phyloP scores from a whole-genome alignment of 768 basidiomycete species.

The Russula dissimulans region DNA sequence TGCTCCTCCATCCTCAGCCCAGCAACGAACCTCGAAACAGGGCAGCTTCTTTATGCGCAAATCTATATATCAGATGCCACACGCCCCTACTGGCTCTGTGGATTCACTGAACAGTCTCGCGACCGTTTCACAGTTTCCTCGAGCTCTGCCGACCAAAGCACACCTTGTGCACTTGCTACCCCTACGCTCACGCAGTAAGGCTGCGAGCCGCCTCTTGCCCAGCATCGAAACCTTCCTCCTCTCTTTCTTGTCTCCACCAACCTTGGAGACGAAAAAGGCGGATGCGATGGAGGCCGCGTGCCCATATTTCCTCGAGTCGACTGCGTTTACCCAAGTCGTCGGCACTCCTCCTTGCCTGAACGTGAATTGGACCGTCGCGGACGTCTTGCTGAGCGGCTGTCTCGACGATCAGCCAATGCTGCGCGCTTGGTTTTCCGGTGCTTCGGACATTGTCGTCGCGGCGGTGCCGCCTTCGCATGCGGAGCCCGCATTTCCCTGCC shows the following conservation, averaged over 20 bases:
- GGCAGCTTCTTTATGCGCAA: constrained; percentile 11
- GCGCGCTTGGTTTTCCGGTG: constrained; percentile 28
- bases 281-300: neutral
- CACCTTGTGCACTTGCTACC: constrained; percentile 30
- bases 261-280: neutral
- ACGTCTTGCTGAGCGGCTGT: constrained; percentile 28
- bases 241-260: constrained; percentile 26
- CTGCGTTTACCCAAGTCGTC: constrained; percentile 8
- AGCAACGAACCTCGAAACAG: neutral
- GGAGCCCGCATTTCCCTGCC: neutral
- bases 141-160: constrained; percentile 15
- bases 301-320: constrained; percentile 10
- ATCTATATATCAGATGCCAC: constrained; percentile 19
- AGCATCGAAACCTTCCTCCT: constrained; percentile 32
- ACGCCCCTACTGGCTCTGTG: constrained; percentile 18
- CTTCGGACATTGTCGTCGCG: constrained; percentile 28
- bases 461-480: neutral
- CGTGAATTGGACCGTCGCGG: constrained; percentile 28
- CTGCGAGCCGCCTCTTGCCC: constrained; percentile 26
- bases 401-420: constrained; percentile 25
- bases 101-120: constrained; percentile 17
- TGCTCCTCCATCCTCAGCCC: neutral
- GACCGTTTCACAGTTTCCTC: neutral
- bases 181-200: constrained; percentile 15
- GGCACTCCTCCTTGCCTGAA: constrained; percentile 8